These are phyloP conservation scores for Arthroderma uncinatum DNA, from an alignment of 2,329 filamentous ascomycete genomes.

Conservation along the genomic window DNA sequence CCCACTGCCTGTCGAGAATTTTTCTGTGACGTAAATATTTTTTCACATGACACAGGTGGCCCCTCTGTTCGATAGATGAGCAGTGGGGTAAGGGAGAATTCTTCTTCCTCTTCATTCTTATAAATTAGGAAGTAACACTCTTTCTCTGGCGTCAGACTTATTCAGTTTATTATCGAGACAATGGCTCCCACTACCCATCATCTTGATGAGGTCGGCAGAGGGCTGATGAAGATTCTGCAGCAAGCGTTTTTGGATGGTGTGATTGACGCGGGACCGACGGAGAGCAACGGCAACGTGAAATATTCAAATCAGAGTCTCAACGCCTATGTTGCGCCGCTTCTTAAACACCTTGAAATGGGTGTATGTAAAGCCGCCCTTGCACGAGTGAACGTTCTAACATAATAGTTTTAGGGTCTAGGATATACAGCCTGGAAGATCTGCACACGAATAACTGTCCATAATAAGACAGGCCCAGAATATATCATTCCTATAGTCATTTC, in stretches of 20 bases:
- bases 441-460: conserved; percentile 2
- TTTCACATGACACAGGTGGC: too few species aligned
- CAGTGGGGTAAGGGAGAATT: too few species aligned
- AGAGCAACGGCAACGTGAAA: conserved; percentile 6
- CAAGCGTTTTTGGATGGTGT: not conserved
- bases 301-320: conserved; percentile 4
- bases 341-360: not conserved
- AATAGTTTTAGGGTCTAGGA: not conserved
- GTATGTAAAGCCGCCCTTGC: not conserved
- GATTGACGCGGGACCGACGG: not conserved
- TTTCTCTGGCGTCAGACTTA: too few species aligned
- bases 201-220: not conserved
- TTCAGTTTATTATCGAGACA: not conserved
- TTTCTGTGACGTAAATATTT: too few species aligned
- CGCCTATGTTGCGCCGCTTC: conserved; percentile 7
- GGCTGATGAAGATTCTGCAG: not conserved
- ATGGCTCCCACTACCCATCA: not conserved
- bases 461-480: conserved; percentile 6
- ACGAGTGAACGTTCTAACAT: not conserved
- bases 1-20: too few species aligned
- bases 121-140: too few species aligned
- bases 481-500: conserved; percentile 6
- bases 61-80: too few species aligned
- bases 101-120: too few species aligned
- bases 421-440: conserved; percentile 7